Evolutionary conservation across 2,329 filamentous ascomycete species (phyloP).

Genomic region (Blastomyces parvus): DNA sequence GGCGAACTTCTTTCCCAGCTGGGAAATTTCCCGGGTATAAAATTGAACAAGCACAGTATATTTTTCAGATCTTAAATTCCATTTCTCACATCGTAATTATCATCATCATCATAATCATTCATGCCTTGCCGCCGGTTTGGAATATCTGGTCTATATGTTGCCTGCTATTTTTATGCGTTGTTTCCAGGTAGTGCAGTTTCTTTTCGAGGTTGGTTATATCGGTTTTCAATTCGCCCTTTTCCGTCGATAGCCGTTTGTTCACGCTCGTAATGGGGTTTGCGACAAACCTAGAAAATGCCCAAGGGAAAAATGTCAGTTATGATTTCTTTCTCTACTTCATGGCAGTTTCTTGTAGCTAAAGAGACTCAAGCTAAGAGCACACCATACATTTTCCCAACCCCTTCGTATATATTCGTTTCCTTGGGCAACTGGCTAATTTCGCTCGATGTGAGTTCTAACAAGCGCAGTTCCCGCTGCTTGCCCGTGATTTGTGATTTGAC

Average conservation of each 20-base stretch:
- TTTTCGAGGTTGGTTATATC: conserved; percentile 78
- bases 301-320: background rate
- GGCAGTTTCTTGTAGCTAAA: background rate
- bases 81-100: background rate
- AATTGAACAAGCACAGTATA: background rate
- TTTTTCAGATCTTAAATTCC: background rate
- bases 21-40: background rate
- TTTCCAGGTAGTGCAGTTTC: conserved; percentile 86
- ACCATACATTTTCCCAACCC: conserved; percentile 88
- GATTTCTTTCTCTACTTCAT: background rate
- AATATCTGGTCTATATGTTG: conserved; percentile 87
- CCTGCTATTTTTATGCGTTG: conserved; percentile 87
- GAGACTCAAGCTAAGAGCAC: background rate
- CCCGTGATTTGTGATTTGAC: conserved; percentile 73
- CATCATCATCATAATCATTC: background rate
- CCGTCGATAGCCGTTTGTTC: conserved; percentile 63
- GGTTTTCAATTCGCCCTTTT: conserved; percentile 63
- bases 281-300: conserved; percentile 64
- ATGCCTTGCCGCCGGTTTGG: conserved; percentile 41
- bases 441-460: conserved; percentile 75
- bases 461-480: conserved; percentile 80
- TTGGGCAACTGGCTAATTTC: conserved; percentile 70
- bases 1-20: background rate
- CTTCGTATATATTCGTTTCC: conserved; percentile 79
- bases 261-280: conserved; percentile 63